Evolutionary conservation across 2,329 filamentous ascomycete species (phyloP).

Genomic region (Paracoccidioides brasiliensis): DNA sequence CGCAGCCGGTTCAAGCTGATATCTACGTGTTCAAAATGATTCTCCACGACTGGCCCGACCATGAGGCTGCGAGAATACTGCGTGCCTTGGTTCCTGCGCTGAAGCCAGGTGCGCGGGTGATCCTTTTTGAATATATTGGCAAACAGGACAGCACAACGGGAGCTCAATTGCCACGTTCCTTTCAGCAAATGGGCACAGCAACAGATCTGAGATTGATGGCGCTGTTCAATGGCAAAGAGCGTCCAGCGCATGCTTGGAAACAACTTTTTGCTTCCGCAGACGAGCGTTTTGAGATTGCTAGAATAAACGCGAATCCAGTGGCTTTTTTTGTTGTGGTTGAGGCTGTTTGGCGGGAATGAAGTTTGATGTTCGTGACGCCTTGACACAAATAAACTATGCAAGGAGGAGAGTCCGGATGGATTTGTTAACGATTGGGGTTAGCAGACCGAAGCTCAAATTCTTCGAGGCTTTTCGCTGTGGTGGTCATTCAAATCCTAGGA

Average conservation of each 20-base stretch:
- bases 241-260: slow-evolving; percentile 35
- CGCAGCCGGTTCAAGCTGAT: slow-evolving; percentile 43
- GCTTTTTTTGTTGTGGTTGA: slow-evolving; percentile 8
- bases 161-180: slow-evolving; percentile 14
- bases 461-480: too few species aligned
- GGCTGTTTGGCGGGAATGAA: slow-evolving; percentile 5
- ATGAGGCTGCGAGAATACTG: slow-evolving; percentile 38
- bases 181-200: slow-evolving; percentile 18
- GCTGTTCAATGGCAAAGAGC: slow-evolving; percentile 38
- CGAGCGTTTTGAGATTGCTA: slow-evolving; percentile 24
- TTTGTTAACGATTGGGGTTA: too few species aligned
- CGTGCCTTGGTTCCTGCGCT: slow-evolving; percentile 42
- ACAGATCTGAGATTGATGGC: slow-evolving; percentile 41
- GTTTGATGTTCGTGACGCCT: not conserved
- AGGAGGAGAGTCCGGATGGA: too few species aligned
- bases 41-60: slow-evolving; percentile 48
- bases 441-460: too few species aligned
- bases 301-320: slow-evolving; percentile 6
- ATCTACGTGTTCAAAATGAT: slow-evolving; percentile 50
- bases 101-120: slow-evolving; percentile 41
- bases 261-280: slow-evolving; percentile 35
- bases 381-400: not conserved
- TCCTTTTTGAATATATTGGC: slow-evolving; percentile 27
- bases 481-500: too few species aligned
- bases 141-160: slow-evolving; percentile 9